phyloP scores from a whole-genome alignment of 2,329 filamentous ascomycete genomes.

The Penicillium sp. region DNA sequence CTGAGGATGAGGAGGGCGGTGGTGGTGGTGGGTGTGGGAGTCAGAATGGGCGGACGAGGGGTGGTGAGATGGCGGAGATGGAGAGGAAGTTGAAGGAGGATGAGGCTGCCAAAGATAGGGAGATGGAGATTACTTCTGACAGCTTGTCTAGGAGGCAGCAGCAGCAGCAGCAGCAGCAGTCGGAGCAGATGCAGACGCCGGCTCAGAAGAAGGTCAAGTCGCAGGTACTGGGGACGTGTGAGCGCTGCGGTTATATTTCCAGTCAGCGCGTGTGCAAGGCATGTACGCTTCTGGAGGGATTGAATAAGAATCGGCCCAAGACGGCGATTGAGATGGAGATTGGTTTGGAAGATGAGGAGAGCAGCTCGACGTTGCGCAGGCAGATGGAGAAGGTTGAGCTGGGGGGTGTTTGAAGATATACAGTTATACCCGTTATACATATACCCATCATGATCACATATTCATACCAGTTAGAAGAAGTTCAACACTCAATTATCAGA shows the following conservation, averaged over 20 bases:
- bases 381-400: no score
- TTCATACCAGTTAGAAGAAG: no score
- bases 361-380: slow-evolving; percentile 44
- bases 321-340: slow-evolving; percentile 38
- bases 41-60: slow-evolving; percentile 55
- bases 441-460: slow-evolving; percentile 9
- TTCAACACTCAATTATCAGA: no score
- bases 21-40: slow-evolving; percentile 70
- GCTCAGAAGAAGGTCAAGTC: slow-evolving; percentile 56
- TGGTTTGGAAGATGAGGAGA: slow-evolving; percentile 43
- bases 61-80: slow-evolving; percentile 72
- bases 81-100: no score
- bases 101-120: no score
- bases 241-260: slow-evolving; percentile 86
- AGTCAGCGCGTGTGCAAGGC: slow-evolving; percentile 92
- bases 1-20: no score
- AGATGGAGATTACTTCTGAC: no score
- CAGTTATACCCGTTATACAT: no score
- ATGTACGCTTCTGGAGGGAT: slow-evolving; percentile 74
- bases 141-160: no score
- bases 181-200: no score
- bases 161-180: no score
- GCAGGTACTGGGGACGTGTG: slow-evolving; percentile 64
- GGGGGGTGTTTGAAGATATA: no score
- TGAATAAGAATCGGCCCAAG: slow-evolving; percentile 64